These are phyloP conservation scores for Diaporthe capsici DNA, from an alignment of 2,329 filamentous ascomycete species.

Conservation along the genomic window DNA sequence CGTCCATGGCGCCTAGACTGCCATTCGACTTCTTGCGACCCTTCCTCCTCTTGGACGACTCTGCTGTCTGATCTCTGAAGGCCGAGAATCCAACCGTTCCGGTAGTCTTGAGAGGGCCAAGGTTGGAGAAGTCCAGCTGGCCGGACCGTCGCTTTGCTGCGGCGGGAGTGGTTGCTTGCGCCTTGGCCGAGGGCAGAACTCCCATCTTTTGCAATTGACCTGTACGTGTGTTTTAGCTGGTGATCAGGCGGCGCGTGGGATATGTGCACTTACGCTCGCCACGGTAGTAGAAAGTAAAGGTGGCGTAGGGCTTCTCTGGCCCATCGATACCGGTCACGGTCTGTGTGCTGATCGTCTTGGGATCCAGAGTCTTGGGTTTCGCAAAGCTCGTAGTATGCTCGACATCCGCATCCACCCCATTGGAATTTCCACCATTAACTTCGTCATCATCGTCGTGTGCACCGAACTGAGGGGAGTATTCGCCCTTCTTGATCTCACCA, in stretches of 20 bases:
- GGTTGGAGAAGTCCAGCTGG: constrained; percentile 86
- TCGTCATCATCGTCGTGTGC: constrained; percentile 95
- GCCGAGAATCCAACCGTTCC: constrained; percentile 91
- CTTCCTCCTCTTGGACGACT: constrained; percentile 70
- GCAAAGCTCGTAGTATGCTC: constrained; percentile 99
- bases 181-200: constrained; percentile 79
- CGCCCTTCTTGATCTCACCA: constrained; percentile 96
- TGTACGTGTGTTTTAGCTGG: constrained; percentile 54
- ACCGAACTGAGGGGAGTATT: constrained; percentile 98
- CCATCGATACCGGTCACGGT: constrained; percentile 99
- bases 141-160: constrained; percentile 84
- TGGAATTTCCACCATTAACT: constrained; percentile 62
- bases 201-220: constrained; percentile 98
- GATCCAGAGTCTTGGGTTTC: constrained; percentile 94
- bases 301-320: constrained; percentile 94
- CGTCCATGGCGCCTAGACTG: constrained; percentile 68
- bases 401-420: constrained; percentile 80
- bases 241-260: not conserved
- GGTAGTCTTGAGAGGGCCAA: constrained; percentile 87
- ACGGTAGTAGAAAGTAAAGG: constrained; percentile 98
- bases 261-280: constrained; percentile 83
- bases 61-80: constrained; percentile 80
- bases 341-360: constrained; percentile 97
- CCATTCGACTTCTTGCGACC: constrained; percentile 73
- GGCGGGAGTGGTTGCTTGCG: constrained; percentile 71